Conservation (phyloP, 2,329 filamentous ascomycete genomes). For the Macrophomina tecta region DNA sequence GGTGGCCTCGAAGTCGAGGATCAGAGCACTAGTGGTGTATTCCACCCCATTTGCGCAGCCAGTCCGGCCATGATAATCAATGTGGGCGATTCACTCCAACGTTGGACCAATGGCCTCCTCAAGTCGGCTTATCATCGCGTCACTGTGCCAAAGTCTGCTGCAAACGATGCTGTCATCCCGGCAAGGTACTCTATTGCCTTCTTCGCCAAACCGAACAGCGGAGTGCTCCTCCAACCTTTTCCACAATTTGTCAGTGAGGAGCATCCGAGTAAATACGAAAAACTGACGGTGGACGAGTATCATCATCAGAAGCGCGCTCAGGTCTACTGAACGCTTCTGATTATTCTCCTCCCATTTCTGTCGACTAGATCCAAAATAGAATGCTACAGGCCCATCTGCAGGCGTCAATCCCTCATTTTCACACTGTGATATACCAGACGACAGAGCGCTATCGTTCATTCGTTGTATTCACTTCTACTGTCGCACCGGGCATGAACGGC, state of each 20-base stretch:
- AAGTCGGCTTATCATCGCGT: not conserved
- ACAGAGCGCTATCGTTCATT: too few species aligned
- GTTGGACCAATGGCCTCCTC: constrained; percentile 39
- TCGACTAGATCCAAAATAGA: too few species aligned
- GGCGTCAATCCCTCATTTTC: too few species aligned
- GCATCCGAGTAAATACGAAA: too few species aligned
- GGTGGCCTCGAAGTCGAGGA: constrained; percentile 49
- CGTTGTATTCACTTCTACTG: too few species aligned
- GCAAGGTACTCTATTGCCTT: not conserved
- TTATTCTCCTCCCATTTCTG: too few species aligned
- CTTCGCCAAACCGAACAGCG: not conserved
- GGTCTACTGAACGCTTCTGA: too few species aligned
- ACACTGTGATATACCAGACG: too few species aligned
- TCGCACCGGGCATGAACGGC: too few species aligned
- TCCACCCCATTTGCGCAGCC: constrained; percentile 36
- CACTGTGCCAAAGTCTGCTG: not conserved
- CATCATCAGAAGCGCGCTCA: too few species aligned
- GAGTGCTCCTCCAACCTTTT: not conserved
- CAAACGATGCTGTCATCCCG: not conserved
- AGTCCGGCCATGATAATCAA: constrained; percentile 42
- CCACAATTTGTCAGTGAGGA: not conserved
- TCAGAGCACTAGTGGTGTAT: constrained; percentile 38
- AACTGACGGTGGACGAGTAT: too few species aligned
- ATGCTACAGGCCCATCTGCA: too few species aligned
- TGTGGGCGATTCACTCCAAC: constrained; percentile 42